A percentile compares a stretch with the other conserved stretches of the same genome.
These are phyloP conservation scores for Calocera cornea DNA, from an alignment of 768 basidiomycete genomes.

Conservation along the genomic window DNA sequence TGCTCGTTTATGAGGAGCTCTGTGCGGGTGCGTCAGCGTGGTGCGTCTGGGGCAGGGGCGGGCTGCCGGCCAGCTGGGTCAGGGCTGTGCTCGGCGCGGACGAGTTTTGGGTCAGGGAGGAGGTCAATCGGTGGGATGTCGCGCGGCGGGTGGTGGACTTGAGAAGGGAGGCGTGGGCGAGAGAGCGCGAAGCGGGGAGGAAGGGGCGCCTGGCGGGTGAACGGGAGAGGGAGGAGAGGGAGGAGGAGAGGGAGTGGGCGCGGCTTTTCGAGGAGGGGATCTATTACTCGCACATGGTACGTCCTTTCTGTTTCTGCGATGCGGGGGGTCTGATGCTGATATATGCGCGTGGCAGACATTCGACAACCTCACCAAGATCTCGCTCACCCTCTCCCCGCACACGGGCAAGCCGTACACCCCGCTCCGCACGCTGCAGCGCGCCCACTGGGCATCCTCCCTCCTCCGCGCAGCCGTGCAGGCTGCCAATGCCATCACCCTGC, in stretches of 20 bases:
- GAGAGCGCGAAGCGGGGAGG: neutral
- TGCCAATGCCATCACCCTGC: neutral
- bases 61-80: constrained; percentile 60
- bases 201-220: constrained; percentile 12
- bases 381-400: constrained; percentile 57
- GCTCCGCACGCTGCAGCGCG: constrained; percentile 50
- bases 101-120: constrained; percentile 61
- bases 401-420: constrained; percentile 60
- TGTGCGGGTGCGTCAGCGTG: constrained; percentile 11
- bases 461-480: constrained; percentile 20
- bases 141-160: constrained; percentile 65
- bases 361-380: constrained; percentile 65
- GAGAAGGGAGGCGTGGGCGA: constrained; percentile 31
- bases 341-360: constrained; percentile 38
- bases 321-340: neutral
- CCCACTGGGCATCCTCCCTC: constrained; percentile 68
- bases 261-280: constrained; percentile 63
- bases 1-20: constrained; percentile 50
- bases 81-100: constrained; percentile 63
- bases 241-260: constrained; percentile 57
- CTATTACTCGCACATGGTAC: constrained; percentile 77
- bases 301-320: constrained; percentile 16
- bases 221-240: constrained; percentile 26
- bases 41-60: constrained; percentile 49
- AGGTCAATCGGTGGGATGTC: constrained; percentile 67